phyloP scores from a whole-genome alignment of 2,329 filamentous ascomycete genomes.

The Xylaria sp. region DNA sequence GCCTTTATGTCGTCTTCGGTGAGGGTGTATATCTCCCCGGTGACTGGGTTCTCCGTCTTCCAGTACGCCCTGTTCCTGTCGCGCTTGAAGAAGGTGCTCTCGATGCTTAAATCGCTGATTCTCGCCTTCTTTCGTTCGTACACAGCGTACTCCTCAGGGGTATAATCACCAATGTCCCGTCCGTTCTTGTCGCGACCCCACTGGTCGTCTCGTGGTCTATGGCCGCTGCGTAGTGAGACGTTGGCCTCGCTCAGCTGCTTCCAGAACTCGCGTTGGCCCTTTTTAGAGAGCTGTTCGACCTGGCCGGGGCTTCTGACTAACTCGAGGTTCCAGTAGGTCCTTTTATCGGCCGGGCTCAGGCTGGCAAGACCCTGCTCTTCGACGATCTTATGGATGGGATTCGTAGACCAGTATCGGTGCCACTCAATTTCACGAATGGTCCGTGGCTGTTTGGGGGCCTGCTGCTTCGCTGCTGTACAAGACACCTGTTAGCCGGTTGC shows the following conservation, averaged over 20 bases:
- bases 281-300: conserved; percentile 50
- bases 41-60: conserved; percentile 39
- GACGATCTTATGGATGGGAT: conserved; percentile 59
- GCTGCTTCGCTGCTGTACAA: conserved; percentile 42
- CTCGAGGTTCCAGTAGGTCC: conserved; percentile 59
- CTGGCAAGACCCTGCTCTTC: conserved; percentile 57
- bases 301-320: conserved; percentile 56
- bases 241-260: conserved; percentile 63
- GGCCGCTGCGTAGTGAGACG: conserved; percentile 59
- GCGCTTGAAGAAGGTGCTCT: conserved; percentile 59
- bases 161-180: conserved; percentile 60
- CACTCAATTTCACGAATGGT: conserved; percentile 62
- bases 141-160: conserved; percentile 57
- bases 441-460: conserved; percentile 47
- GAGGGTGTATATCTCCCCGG: conserved; percentile 29
- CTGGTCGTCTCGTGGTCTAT: conserved; percentile 45
- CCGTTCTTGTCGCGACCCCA: conserved; percentile 65
- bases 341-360: conserved; percentile 60
- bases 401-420: conserved; percentile 61
- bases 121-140: conserved; percentile 55
- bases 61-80: conserved; percentile 41
- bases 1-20: conserved; percentile 55
- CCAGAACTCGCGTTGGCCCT: conserved; percentile 57
- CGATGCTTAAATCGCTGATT: conserved; percentile 56
- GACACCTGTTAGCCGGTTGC: conserved; percentile 9